Evolutionary conservation across 2,329 filamentous ascomycete genomes (phyloP), one percentile per base, ranked within the genome.

Genomic region (Cladosporium sp.): DNA sequence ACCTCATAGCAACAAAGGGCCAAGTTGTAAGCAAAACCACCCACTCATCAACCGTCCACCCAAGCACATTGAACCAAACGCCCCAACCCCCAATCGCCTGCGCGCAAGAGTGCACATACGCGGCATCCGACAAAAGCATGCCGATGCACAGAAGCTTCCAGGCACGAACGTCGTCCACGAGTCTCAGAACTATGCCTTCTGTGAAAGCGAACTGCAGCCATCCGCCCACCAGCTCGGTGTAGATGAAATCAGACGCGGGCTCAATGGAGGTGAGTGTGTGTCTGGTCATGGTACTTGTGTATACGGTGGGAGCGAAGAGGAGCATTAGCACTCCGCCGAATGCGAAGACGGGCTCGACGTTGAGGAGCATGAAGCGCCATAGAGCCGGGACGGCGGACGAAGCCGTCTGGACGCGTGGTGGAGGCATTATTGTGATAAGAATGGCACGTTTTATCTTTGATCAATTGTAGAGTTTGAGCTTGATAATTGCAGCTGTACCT

Each of bases 161-260:
- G 22, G 67, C 64, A 8, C 60, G 58, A 9, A 67, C 20, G 53
- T 69, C 66, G 55, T 70, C 67, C n/a, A 70, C 64, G 9, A 65
- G 56, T 3, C 67, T 61, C 25, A 70, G 56, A 24, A 67, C 59
- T 7, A 69, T 60, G 13, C 55, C 61, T 60, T 69, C 67, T 1
- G 60, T 64, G 58, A 68, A 70, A 36, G 63, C 62, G 36, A 70
- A 66, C 47, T 66, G 59, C 24, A 64, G 49, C 67, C 67, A 70
- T 22, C 63, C 67, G 37, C 67, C 67, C n/a, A 61, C 63, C 10
- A 70, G 61, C 40, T 68, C 57, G 4, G 66, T 69, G 60, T 65
- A 68, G 40, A 70, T 55, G 61, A 66, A 70, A 5, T 62, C 42
- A 22, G 63, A 62, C n/a, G 57, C 56, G 12, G 64, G 56, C 37